Base-by-base conservation (phyloP, 345 rosid genomes). In the Murraya paniculata region DNA sequence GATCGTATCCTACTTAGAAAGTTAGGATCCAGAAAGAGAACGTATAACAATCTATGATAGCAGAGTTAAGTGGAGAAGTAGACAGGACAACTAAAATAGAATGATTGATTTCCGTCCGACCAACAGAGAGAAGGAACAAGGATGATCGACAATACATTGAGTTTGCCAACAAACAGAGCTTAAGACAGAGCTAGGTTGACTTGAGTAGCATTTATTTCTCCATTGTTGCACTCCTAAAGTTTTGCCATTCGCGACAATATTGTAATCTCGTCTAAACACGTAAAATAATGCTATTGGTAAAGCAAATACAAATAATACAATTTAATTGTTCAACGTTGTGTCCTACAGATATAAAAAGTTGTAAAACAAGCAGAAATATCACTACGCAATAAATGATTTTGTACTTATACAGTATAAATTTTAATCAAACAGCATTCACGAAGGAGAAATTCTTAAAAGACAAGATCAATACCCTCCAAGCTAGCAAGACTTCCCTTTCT, bases 401-500 rank as follows among this genome's bases (percentile, higher is more conserved):
- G 50, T 72, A 21, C 7, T 16, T 39, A 28, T 24, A 41, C 2
- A 8, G 7, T 30, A 45, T 16, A 41, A 27, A 74, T 45, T 70
- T 74, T 48, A 64, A 30, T 64, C 48, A 21, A 61, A 45, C 4
- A 9, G 22, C 71, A 75, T 64, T 74, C 59, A 22, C 6, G 56
- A 7, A 66, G 61, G 73, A 67, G 9, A 78, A 25, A 74, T 45
- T 38, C 53, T 28, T 11, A 39, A 50, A 77, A 78, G 76, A 59
- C 57, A 60, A 86, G 76, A 79, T 19, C 21, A 79, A 74, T 92
- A 96, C 98, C 99, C 90, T 88, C 99, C 99, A 96, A 84, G 99
- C 97, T 75, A 96, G 86, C 75, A 96, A 86, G 79, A 94, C 94
- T 80, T 96, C 93, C 88, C 88, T 91, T 81, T 96, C 99, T 21